phyloP scores from a whole-genome alignment of 257 asterid genomes.

The Fraxinus excelsior region DNA sequence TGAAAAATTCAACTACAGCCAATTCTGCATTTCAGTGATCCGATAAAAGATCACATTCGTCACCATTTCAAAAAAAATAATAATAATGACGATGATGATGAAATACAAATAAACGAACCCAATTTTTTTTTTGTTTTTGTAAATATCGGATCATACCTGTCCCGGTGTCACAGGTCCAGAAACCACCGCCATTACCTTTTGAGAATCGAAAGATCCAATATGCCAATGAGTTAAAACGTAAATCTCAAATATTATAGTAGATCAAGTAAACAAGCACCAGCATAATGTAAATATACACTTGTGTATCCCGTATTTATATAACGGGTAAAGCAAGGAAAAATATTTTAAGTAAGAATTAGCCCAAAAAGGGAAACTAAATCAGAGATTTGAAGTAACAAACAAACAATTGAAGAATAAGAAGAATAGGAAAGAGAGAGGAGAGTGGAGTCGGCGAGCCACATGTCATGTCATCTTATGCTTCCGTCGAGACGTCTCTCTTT shows the following conservation, averaged over 20 bases:
- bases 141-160: slow-evolving; percentile 42
- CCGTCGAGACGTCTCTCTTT: no score
- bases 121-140: no score
- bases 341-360: slow-evolving; percentile 17
- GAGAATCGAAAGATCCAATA: neutral
- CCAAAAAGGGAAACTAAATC: slow-evolving; percentile 26
- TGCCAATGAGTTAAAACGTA: slow-evolving; percentile 26
- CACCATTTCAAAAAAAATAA: slow-evolving; percentile 12
- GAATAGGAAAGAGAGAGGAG: no score
- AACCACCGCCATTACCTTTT: slow-evolving; percentile 56
- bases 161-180: slow-evolving; percentile 72
- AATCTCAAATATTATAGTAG: slow-evolving; percentile 32
- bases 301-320: neutral
- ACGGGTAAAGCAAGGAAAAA: neutral
- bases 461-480: no score
- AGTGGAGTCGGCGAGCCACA: no score
- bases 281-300: slow-evolving; percentile 10
- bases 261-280: slow-evolving; percentile 20
- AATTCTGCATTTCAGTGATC: slow-evolving; percentile 22
- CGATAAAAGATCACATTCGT: slow-evolving; percentile 23
- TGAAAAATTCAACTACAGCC: neutral
- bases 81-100: no score
- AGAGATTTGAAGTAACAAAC: slow-evolving; percentile 56
- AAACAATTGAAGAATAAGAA: neutral
- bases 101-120: slow-evolving; percentile 5